A percentile compares a stretch with the other conserved stretches of the same genome.
These are phyloP conservation scores for Chrysanthemum makinoi DNA, from an alignment of 129 eudicot species.

Conservation along the genomic window DNA sequence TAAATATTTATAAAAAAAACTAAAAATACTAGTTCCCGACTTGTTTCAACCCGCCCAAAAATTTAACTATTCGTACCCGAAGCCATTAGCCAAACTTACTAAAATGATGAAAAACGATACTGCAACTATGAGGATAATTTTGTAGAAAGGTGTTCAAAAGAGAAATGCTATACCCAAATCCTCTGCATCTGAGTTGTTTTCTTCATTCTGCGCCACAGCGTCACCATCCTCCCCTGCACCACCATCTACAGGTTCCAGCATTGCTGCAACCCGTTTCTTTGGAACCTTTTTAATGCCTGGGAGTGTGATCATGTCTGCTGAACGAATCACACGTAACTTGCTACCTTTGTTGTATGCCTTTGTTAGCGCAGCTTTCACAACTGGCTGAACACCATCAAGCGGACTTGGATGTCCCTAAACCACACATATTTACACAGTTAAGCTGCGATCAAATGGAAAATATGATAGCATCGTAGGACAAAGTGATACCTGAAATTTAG, in stretches of 20 bases:
- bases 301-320: slow-evolving; percentile 87
- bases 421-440: neutral
- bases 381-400: slow-evolving; percentile 76
- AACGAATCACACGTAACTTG: slow-evolving; percentile 69
- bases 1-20: neutral
- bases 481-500: slow-evolving; percentile 71
- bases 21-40: no score
- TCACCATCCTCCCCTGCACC: slow-evolving; percentile 48
- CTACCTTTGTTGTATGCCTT: slow-evolving; percentile 95
- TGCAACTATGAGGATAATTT: neutral
- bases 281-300: slow-evolving; percentile 94
- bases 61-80: no score
- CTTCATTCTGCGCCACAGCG: slow-evolving; percentile 60
- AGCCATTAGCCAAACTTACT: no score
- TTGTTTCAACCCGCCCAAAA: no score
- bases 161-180: slow-evolving; percentile 52
- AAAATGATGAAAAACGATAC: neutral
- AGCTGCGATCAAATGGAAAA: neutral
- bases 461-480: neutral
- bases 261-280: slow-evolving; percentile 85
- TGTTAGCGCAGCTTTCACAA: slow-evolving; percentile 89
- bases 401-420: slow-evolving; percentile 73
- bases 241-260: slow-evolving; percentile 83
- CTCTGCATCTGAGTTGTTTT: slow-evolving; percentile 72
- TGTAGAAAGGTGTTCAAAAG: neutral